Evolutionary conservation across 805 yeast species (phyloP).

Genomic region (Yarrowia sp.): DNA sequence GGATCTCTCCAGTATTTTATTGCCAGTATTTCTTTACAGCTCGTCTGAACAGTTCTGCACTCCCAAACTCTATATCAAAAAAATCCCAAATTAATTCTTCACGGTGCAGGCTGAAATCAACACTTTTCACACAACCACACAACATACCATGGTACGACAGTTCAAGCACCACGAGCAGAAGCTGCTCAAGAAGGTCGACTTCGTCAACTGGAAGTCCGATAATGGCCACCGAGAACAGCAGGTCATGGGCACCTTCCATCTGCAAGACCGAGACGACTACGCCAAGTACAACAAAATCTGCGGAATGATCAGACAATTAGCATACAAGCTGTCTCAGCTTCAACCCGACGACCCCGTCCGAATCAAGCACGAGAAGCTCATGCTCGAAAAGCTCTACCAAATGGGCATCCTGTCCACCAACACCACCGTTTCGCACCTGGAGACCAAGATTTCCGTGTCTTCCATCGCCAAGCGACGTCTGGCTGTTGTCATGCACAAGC

Average conservation of each 20-base stretch:
- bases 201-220: conserved; percentile 96
- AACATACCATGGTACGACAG: conserved; percentile 47
- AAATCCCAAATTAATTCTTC: not conserved
- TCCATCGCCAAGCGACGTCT: conserved; percentile 89
- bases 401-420: conserved; percentile 85
- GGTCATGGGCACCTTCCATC: conserved; percentile 91
- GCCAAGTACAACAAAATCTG: conserved; percentile 90
- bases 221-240: conserved; percentile 93
- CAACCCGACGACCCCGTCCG: conserved; percentile 87
- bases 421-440: conserved; percentile 86
- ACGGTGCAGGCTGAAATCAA: not conserved
- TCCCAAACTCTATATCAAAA: not conserved
- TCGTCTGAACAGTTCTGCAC: not conserved
- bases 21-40: no score
- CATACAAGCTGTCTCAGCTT: conserved; percentile 78
- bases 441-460: conserved; percentile 87
- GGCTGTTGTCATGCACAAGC: conserved; percentile 90
- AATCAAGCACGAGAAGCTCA: conserved; percentile 79
- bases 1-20: no score
- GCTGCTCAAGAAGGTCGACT: conserved; percentile 90
- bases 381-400: conserved; percentile 79
- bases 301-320: conserved; percentile 85
- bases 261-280: conserved; percentile 93
- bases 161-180: conserved; percentile 95
- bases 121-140: not conserved